phyloP scores from a whole-genome alignment of 2,329 filamentous ascomycete genomes.

The Epichloe coenophiala region DNA sequence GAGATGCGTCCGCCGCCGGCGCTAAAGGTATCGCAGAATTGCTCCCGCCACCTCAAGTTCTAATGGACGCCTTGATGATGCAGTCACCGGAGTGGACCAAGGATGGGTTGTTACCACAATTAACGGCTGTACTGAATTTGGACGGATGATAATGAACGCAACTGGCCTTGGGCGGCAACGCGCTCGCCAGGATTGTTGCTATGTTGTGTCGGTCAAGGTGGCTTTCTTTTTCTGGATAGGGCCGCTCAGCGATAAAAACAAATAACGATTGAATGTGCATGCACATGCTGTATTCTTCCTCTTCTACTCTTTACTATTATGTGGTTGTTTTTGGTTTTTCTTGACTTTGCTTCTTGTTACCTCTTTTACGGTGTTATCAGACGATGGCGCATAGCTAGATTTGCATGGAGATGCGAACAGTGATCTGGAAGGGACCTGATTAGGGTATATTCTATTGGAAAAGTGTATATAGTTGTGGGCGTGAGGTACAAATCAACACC shows the following conservation, averaged over 20 bases:
- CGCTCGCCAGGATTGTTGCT: background rate
- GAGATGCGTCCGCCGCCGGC: conserved; percentile 37
- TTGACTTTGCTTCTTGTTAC: background rate
- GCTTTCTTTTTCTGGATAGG: background rate
- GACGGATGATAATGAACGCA: conserved; percentile 29
- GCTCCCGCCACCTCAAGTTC: conserved; percentile 51
- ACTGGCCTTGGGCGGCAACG: background rate
- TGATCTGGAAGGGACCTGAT: conserved; percentile 7
- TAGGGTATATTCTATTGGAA: conserved; percentile 2
- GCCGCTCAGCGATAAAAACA: background rate
- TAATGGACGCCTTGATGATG: conserved; percentile 55
- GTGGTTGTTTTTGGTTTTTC: background rate
- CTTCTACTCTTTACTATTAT: background rate
- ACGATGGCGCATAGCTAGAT: conserved; percentile 12
- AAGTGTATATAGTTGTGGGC: conserved; percentile 13
- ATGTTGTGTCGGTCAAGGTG: background rate
- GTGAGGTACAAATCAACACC: conserved; percentile 13
- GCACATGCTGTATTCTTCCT: background rate
- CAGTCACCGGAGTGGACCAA: conserved; percentile 47
- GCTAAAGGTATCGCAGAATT: conserved; percentile 44
- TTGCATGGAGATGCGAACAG: conserved; percentile 8
- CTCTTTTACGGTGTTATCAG: conserved; percentile 4
- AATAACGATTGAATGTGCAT: background rate
- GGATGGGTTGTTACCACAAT: conserved; percentile 52
- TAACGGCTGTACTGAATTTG: conserved; percentile 41